phyloP scores from a whole-genome alignment of 805 yeast species.

The Saccharomycopsis oosterbeekiorum region DNA sequence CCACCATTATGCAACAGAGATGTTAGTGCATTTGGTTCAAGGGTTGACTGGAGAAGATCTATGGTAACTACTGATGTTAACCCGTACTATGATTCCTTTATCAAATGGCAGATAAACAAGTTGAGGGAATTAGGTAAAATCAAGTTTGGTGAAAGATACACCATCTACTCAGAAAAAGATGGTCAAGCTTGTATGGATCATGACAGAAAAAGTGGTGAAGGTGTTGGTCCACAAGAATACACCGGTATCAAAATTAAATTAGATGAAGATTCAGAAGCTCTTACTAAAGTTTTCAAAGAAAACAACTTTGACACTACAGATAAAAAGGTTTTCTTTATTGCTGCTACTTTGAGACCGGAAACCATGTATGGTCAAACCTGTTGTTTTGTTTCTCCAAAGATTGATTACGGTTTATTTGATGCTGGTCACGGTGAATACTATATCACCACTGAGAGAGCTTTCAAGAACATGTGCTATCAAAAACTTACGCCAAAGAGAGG shows the following conservation, averaged over 20 bases:
- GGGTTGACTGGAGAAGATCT: slow-evolving; percentile 98
- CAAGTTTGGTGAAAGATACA: slow-evolving; percentile 96
- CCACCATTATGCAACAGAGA: slow-evolving; percentile 82
- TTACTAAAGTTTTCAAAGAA: slow-evolving; percentile 43
- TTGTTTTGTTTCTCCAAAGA: slow-evolving; percentile 95
- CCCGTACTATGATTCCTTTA: slow-evolving; percentile 89
- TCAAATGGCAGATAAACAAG: slow-evolving; percentile 92
- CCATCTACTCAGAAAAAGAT: slow-evolving; percentile 94
- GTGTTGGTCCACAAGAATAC: slow-evolving; percentile 94
- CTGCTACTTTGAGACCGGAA: slow-evolving; percentile 97
- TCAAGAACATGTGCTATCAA: slow-evolving; percentile 95
- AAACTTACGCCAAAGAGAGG: slow-evolving; percentile 88
- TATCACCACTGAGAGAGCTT: slow-evolving; percentile 89
- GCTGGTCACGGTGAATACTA: slow-evolving; percentile 67
- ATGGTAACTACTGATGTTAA: slow-evolving; percentile 91
- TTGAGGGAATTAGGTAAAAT: slow-evolving; percentile 80
- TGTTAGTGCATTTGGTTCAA: slow-evolving; percentile 75
- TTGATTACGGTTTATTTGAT: slow-evolving; percentile 82
- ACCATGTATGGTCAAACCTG: slow-evolving; percentile 99
- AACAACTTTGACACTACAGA: slow-evolving; percentile 33
- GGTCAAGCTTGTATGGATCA: slow-evolving; percentile 99
- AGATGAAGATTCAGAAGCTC: slow-evolving; percentile 46
- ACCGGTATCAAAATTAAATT: slow-evolving; percentile 82
- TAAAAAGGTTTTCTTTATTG: slow-evolving; percentile 74
- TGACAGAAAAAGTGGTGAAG: slow-evolving; percentile 95